Percentiles rank a stretch among this genome's conserved stretches.
phyloP scores from a whole-genome alignment of 2,329 filamentous ascomycete species.

The Pyrenophora seminiperda region DNA sequence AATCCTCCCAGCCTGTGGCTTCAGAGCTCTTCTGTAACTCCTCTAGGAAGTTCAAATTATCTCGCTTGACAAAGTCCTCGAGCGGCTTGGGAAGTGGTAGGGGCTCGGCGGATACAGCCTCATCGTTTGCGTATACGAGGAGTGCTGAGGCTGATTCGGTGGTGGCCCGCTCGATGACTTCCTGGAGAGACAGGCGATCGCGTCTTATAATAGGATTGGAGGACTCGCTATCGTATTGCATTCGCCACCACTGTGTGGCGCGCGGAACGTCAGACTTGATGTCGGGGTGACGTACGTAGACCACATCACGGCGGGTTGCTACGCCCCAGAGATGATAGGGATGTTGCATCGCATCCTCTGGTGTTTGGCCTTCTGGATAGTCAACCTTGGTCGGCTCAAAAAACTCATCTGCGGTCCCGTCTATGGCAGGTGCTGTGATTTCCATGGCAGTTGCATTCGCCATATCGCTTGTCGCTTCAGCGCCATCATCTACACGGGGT shows the following conservation, averaged over 20 bases:
- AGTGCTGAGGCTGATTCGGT: conserved; percentile 59
- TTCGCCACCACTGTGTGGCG: conserved; percentile 44
- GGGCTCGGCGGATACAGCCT: conserved; percentile 28
- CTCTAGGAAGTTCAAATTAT: conserved; percentile 50
- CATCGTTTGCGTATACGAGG: conserved; percentile 64
- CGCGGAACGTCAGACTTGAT: conserved; percentile 21
- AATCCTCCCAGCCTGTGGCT: conserved; percentile 20
- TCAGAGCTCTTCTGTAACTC: conserved; percentile 29
- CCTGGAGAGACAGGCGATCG: conserved; percentile 53
- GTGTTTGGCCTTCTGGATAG: conserved; percentile 26
- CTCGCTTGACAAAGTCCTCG: conserved; percentile 54
- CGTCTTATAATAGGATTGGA: conserved; percentile 33
- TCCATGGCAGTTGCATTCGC: neutral
- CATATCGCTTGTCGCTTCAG: conserved; percentile 8
- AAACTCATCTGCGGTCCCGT: conserved; percentile 34
- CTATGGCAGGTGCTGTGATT: neutral
- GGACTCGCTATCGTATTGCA: conserved; percentile 40
- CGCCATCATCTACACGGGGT: conserved; percentile 47
- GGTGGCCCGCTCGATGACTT: conserved; percentile 61
- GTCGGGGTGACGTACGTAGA: conserved; percentile 58
- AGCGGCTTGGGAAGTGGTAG: conserved; percentile 34
- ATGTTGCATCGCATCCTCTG: conserved; percentile 31
- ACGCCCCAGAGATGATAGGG: conserved; percentile 64
- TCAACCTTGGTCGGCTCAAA: neutral
- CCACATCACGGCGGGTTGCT: conserved; percentile 62